Percentiles rank a stretch among this genome's conserved stretches.
Evolutionary conservation across 176 grass and related monocot genomes (phyloP).

Genomic region (Zea luxurians): DNA sequence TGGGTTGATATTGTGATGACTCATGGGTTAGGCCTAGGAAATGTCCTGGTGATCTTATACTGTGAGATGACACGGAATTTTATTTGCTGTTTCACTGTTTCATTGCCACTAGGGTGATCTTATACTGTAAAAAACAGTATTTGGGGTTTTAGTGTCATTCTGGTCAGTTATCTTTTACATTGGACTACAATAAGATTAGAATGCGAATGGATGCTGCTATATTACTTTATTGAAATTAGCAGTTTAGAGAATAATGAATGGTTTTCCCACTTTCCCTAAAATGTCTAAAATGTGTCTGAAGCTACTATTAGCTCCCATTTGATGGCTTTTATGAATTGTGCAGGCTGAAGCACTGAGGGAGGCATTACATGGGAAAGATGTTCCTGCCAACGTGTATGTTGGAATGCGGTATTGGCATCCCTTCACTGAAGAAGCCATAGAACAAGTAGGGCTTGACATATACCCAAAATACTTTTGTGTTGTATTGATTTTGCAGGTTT

Average conservation of each 20-base stretch:
- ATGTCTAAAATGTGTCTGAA: constrained; percentile 20
- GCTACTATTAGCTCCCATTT: constrained; percentile 12
- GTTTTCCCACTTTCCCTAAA: constrained; percentile 13
- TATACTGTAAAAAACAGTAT: constrained; percentile 15
- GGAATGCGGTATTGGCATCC: constrained; percentile 99
- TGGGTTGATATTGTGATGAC: neutral
- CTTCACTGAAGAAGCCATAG: constrained; percentile 99
- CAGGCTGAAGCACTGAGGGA: constrained; percentile 88
- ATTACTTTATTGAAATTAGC: neutral
- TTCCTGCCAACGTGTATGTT: constrained; percentile 95
- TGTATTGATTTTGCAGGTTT: constrained; percentile 25
- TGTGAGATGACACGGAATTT: neutral
- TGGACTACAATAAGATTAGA: neutral
- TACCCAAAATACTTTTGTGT: constrained; percentile 7
- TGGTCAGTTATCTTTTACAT: constrained; percentile 16
- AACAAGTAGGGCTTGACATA: constrained; percentile 59
- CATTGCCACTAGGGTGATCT: neutral
- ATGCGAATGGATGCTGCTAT: constrained; percentile 5
- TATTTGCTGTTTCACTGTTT: constrained; percentile 8
- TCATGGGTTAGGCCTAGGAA: constrained; percentile 20
- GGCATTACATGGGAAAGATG: constrained; percentile 79
- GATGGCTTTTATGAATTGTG: constrained; percentile 35
- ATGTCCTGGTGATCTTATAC: neutral
- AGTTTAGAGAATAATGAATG: constrained; percentile 22
- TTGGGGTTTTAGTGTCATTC: constrained; percentile 9